A percentile compares a stretch with the other conserved stretches of the same genome.
These are phyloP conservation scores for Zancudomyces culisetae DNA, from an alignment of 371 early-diverging fungal species.

Conservation along the genomic window DNA sequence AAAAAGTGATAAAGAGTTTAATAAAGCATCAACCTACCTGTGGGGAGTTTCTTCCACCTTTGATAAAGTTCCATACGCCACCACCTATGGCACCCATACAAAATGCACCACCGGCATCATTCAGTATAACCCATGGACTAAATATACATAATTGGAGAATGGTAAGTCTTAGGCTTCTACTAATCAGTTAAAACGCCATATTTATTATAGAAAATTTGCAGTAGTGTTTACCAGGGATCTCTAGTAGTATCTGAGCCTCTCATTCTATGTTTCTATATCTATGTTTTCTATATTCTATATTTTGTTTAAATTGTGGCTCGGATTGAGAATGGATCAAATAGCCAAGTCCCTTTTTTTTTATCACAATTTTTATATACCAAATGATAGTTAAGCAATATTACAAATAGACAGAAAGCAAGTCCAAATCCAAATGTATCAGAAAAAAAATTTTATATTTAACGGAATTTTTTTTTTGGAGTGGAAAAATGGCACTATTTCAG, in stretches of 20 bases:
- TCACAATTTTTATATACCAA: too few relatives aligned
- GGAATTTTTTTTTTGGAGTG: too few relatives aligned
- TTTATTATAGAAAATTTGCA: neutral
- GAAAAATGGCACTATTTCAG: too few relatives aligned
- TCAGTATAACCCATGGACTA: conserved; percentile 84
- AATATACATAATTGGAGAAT: neutral
- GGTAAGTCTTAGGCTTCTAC: too few relatives aligned
- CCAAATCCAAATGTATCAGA: too few relatives aligned
- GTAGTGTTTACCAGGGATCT: conserved; percentile 21
- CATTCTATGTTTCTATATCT: conserved; percentile 14
- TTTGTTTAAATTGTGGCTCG: too few relatives aligned
- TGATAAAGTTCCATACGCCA: conserved; percentile 86
- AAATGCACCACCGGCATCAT: conserved; percentile 91
- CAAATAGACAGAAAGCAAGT: too few relatives aligned
- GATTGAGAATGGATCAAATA: too few relatives aligned
- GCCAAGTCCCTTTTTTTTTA: too few relatives aligned
- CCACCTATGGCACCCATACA: conserved; percentile 94
- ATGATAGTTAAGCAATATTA: too few relatives aligned
- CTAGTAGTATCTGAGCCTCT: conserved; percentile 23
- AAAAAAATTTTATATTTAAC: too few relatives aligned
- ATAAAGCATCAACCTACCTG: conserved; percentile 29
- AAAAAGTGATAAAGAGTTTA: conserved; percentile 1
- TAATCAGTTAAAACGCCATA: too few relatives aligned
- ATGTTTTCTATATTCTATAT: conserved; percentile 1
- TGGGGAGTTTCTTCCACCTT: conserved; percentile 93